These are phyloP conservation scores for Metarhizium humberi DNA, from an alignment of 2,329 filamentous ascomycete genomes.

Conservation along the genomic window DNA sequence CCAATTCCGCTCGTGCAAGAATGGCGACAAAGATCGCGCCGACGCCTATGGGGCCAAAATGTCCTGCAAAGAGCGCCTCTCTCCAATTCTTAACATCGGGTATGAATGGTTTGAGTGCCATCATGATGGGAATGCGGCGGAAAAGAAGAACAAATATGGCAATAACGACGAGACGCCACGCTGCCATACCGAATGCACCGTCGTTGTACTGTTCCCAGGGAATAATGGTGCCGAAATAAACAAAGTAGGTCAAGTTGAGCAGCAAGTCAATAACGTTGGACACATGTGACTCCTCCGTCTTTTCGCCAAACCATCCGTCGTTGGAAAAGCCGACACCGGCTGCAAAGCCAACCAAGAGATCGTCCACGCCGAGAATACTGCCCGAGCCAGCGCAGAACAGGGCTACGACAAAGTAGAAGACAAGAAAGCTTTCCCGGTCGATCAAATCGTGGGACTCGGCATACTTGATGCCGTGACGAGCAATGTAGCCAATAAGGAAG, in stretches of 20 bases:
- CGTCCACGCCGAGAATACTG: constrained; percentile 83
- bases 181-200: constrained; percentile 60
- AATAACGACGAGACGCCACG: constrained; percentile 89
- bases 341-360: constrained; percentile 88
- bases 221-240: constrained; percentile 94
- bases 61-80: constrained; percentile 90
- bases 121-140: constrained; percentile 90
- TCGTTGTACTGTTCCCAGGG: constrained; percentile 90
- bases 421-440: constrained; percentile 92
- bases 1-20: constrained; percentile 82
- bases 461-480: constrained; percentile 79
- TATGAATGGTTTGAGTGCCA: constrained; percentile 82
- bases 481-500: constrained; percentile 79
- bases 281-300: constrained; percentile 96
- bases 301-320: constrained; percentile 96
- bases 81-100: constrained; percentile 98
- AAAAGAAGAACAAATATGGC: constrained; percentile 92
- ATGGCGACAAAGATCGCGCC: constrained; percentile 95
- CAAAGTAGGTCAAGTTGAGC: constrained; percentile 95
- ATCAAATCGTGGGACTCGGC: constrained; percentile 81
- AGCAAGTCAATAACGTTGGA: constrained; percentile 98
- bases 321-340: constrained; percentile 98
- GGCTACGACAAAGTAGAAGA: constrained; percentile 96
- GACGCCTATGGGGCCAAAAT: constrained; percentile 96
- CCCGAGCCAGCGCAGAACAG: constrained; percentile 94